Evolutionary conservation across 176 grass and related monocot species (phyloP).

Genomic region (barley (Hordeum vulgare)): DNA sequence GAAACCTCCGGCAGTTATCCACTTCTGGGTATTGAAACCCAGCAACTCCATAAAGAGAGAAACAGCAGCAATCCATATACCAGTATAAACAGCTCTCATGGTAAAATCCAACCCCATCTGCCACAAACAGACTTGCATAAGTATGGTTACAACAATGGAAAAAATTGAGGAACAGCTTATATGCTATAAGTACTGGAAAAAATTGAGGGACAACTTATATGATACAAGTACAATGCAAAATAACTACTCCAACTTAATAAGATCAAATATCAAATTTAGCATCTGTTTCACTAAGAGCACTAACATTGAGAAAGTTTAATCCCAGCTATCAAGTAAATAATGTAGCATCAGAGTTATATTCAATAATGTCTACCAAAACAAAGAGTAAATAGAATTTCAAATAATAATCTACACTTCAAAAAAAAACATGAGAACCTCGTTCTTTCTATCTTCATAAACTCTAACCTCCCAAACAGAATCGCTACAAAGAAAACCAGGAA

Average conservation of each 20-base stretch:
- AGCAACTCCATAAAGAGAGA: slow-evolving; percentile 97
- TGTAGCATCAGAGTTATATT: not conserved
- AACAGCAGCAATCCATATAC: slow-evolving; percentile 84
- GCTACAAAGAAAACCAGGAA: not conserved
- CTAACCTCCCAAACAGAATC: not conserved
- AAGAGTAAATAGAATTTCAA: not conserved
- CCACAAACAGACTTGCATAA: slow-evolving; percentile 35
- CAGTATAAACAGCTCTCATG: slow-evolving; percentile 79
- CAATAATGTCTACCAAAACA: not conserved
- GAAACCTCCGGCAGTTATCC: slow-evolving; percentile 94
- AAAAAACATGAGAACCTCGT: not conserved
- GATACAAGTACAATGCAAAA: not conserved
- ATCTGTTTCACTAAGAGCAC: not conserved
- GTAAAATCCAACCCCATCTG: slow-evolving; percentile 97
- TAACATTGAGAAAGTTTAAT: not conserved
- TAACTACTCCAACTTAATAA: not conserved
- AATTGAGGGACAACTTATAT: not conserved
- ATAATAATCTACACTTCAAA: not conserved
- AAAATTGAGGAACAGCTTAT: not conserved
- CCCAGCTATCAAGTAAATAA: not conserved
- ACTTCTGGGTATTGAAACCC: slow-evolving; percentile 96
- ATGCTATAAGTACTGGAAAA: not conserved
- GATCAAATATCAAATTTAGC: slow-evolving; percentile 4
- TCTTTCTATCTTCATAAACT: not conserved
- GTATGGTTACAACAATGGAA: not conserved